Conservation (phyloP, 176 grass and related monocot species). For the Rhipidocladum racemiflorum region DNA sequence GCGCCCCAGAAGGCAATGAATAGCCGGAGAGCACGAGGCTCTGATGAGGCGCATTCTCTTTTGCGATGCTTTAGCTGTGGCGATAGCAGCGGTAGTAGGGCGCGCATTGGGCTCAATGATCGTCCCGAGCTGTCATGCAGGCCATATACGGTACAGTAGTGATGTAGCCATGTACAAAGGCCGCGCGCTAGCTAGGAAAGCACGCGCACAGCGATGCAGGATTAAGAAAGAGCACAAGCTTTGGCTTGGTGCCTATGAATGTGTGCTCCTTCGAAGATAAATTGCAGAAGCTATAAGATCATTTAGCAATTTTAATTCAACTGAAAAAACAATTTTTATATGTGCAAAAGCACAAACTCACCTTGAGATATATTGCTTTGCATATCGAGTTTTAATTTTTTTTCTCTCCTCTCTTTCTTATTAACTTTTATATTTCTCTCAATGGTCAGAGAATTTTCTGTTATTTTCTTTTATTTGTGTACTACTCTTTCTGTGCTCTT, state of each 20-base stretch:
- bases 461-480: too few species aligned
- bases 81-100: not conserved
- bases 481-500: too few species aligned
- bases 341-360: too few species aligned
- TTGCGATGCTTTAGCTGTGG: not conserved
- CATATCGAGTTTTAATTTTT: too few species aligned
- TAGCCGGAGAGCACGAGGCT: slow-evolving; percentile 38
- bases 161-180: not conserved
- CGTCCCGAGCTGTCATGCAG: slow-evolving; percentile 37
- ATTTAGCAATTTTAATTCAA: too few species aligned
- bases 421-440: too few species aligned
- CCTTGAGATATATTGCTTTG: too few species aligned
- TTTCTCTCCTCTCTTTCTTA: too few species aligned
- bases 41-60: not conserved
- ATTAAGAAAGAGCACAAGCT: slow-evolving; percentile 33
- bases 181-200: not conserved
- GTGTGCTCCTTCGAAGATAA: too few species aligned
- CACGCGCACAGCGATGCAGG: not conserved
- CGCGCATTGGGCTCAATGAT: slow-evolving; percentile 50
- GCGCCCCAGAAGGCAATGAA: slow-evolving; percentile 52
- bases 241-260: slow-evolving; percentile 43
- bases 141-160: not conserved
- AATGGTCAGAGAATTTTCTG: too few species aligned
- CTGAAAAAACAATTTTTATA: too few species aligned
- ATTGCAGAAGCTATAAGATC: too few species aligned